Evolutionary conservation across 2,329 filamentous ascomycete genomes (phyloP), one percentile per base, ranked within the genome.

Genomic region (Penicillium brevicompactum): DNA sequence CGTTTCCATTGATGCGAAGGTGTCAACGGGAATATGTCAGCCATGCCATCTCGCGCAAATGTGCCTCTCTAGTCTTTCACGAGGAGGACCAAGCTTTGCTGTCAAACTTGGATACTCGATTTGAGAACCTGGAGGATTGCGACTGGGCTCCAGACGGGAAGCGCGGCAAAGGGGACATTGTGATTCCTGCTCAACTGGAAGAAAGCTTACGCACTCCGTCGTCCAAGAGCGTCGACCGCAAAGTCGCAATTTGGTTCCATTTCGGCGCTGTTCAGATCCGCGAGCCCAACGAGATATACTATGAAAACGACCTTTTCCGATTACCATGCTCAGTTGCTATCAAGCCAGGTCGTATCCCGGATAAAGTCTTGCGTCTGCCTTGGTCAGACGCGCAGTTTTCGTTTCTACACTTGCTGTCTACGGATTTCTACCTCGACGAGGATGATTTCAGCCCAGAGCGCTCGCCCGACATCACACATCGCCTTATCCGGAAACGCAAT

Each of bases 381-480:
- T 78, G 75, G 75, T 75, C 73, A 0, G 61, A 68, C 5, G 52
- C 67, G 7, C 74, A 76, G 38, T 62, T 78, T 5, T 68, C 73
- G 24, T 69, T 78, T 9, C 65, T 79, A 2, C 62, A 70, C 13
- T 56, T 78, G 0, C 58, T 79, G 0, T 67, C 72, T 1, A 54
- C 57, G 13, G 68, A 71, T 27, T 72, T 74, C 5, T 75, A 72
- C 37, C 64, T 76, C n/a, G 74, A 76, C 47, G 69, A 71, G 21
- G 68, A 74, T 31, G 57, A 65, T 32, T 55, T 48, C 3, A 40
- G 38, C 0, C 62, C 58, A 7, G 55, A 67, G 1, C 69, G 74
- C 7, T 72, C 73, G 0, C 66, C 65, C 16, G 62, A 61, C 1
- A 64, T 73, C 3, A 63, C 75, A 2, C 63, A 67, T 5, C 62